A percentile compares a stretch with the other conserved stretches of the same genome.
phyloP scores from a whole-genome alignment of 768 basidiomycete genomes.

The Hygrocybe coccinea region DNA sequence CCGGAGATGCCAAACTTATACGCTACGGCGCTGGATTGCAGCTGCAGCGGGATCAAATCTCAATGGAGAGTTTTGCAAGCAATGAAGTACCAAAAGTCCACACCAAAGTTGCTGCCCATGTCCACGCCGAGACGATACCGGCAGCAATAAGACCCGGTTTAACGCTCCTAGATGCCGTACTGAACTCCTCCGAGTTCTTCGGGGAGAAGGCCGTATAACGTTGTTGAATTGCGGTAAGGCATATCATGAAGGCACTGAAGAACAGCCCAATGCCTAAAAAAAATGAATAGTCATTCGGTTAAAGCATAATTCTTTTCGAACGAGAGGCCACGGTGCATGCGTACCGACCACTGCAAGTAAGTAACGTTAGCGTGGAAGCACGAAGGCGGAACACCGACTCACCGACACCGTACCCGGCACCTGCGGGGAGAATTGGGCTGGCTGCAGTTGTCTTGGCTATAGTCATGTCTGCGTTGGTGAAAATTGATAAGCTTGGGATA shows the following conservation, averaged over 20 bases:
- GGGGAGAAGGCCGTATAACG: conserved; percentile 82
- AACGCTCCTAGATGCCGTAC: conserved; percentile 73
- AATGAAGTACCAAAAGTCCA: conserved; percentile 8
- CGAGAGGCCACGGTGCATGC: too few species aligned
- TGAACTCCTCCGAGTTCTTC: conserved; percentile 77
- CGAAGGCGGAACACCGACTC: conserved; percentile 2
- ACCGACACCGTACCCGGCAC: conserved; percentile 68
- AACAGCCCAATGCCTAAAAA: conserved; percentile 76
- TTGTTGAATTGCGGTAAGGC: conserved; percentile 72
- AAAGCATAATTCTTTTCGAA: background rate
- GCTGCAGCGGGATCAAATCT: conserved; percentile 23
- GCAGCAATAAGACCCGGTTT: conserved; percentile 91
- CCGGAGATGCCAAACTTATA: conserved; percentile 84
- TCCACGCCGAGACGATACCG: conserved; percentile 92
- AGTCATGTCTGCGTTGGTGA: background rate
- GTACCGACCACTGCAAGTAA: conserved; percentile 9
- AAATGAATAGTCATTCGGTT: background rate
- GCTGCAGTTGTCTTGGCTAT: conserved; percentile 9
- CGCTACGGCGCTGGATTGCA: conserved; percentile 78
- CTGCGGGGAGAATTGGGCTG: conserved; percentile 60
- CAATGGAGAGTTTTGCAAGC: background rate
- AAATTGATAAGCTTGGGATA: too few species aligned
- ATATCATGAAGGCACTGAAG: conserved; percentile 77
- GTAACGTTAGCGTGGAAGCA: background rate
- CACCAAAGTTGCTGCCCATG: conserved; percentile 77